Evolutionary conservation across 2,329 filamentous ascomycete genomes (phyloP).

Genomic region (Fusarium graminum): DNA sequence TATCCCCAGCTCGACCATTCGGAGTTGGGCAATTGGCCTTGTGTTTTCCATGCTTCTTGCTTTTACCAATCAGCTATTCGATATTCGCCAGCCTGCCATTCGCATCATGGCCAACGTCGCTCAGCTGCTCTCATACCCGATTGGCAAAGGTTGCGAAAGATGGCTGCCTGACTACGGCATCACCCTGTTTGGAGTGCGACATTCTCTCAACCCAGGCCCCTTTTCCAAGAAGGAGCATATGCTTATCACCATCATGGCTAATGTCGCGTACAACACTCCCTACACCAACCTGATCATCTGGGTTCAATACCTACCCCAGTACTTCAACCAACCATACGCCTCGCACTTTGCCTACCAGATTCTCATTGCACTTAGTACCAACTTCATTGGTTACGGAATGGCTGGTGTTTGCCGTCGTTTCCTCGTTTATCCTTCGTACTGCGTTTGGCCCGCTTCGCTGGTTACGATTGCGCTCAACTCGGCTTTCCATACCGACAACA

Average conservation of each 20-base stretch:
- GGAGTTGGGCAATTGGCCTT: constrained; percentile 67
- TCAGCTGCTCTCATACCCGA: constrained; percentile 68
- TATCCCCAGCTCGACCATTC: constrained; percentile 66
- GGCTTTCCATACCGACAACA: constrained; percentile 64
- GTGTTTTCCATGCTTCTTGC: constrained; percentile 63
- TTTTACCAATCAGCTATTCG: constrained; percentile 70
- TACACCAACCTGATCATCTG: constrained; percentile 69
- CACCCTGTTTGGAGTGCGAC: constrained; percentile 59
- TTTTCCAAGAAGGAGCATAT: constrained; percentile 73
- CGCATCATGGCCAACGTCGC: constrained; percentile 67
- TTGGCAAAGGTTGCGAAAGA: constrained; percentile 65
- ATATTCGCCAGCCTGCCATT: constrained; percentile 68
- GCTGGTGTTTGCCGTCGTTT: constrained; percentile 68
- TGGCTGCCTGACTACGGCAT: constrained; percentile 65
- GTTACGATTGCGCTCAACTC: constrained; percentile 68
- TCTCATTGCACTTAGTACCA: constrained; percentile 67
- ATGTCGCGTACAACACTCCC: constrained; percentile 66
- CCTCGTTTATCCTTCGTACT: constrained; percentile 67
- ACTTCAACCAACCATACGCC: constrained; percentile 67
- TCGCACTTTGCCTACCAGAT: constrained; percentile 67
- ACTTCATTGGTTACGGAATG: constrained; percentile 71
- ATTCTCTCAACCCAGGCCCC: constrained; percentile 67
- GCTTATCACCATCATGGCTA: constrained; percentile 73
- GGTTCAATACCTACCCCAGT: constrained; percentile 65
- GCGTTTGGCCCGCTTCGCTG: constrained; percentile 69